Percentiles rank a stretch among this genome's conserved stretches.
These are phyloP conservation scores for Candida tunisiensis DNA, from an alignment of 1,139 yeast genomes.

Conservation along the genomic window DNA sequence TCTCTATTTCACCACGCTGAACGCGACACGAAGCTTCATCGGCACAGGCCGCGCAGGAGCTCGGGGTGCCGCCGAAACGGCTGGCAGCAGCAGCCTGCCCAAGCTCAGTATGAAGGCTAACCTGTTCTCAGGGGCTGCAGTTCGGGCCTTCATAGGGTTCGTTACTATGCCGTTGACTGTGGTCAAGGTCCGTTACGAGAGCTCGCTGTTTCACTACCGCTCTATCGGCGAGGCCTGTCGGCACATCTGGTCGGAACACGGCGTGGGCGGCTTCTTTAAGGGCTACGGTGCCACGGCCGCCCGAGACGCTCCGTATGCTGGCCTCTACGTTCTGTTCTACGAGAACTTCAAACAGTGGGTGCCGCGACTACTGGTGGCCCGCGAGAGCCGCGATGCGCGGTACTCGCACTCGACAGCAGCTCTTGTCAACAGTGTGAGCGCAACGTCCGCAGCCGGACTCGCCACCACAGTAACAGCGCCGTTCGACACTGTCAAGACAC, in stretches of 20 bases:
- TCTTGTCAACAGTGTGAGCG: constrained; percentile 50
- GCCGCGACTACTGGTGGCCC: constrained; percentile 7
- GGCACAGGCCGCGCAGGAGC: too few species aligned
- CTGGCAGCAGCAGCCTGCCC: constrained; percentile 30
- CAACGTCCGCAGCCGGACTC: constrained; percentile 55
- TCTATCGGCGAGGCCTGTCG: constrained; percentile 46
- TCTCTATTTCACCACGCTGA: constrained; percentile 58
- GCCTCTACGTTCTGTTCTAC: constrained; percentile 71
- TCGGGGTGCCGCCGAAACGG: constrained; percentile 5
- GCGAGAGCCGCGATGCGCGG: constrained; percentile 7
- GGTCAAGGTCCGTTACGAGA: constrained; percentile 76
- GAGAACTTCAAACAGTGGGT: constrained; percentile 48
- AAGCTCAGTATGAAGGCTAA: constrained; percentile 55
- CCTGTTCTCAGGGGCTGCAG: constrained; percentile 57
- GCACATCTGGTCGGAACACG: constrained; percentile 36
- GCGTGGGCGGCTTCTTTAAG: constrained; percentile 55
- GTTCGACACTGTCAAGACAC: constrained; percentile 83
- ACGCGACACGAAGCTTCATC: constrained; percentile 38
- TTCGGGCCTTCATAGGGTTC: constrained; percentile 71
- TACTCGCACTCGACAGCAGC: constrained; percentile 29
- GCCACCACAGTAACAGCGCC: constrained; percentile 90
- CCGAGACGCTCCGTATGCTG: constrained; percentile 94
- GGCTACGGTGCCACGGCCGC: constrained; percentile 82
- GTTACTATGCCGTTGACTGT: constrained; percentile 97
- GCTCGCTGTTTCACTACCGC: constrained; percentile 48